Percentiles rank a stretch among this genome's conserved stretches.
Conservation (phyloP, 495 filamentous ascomycete species). For the Saxispiralis lemnorum region DNA sequence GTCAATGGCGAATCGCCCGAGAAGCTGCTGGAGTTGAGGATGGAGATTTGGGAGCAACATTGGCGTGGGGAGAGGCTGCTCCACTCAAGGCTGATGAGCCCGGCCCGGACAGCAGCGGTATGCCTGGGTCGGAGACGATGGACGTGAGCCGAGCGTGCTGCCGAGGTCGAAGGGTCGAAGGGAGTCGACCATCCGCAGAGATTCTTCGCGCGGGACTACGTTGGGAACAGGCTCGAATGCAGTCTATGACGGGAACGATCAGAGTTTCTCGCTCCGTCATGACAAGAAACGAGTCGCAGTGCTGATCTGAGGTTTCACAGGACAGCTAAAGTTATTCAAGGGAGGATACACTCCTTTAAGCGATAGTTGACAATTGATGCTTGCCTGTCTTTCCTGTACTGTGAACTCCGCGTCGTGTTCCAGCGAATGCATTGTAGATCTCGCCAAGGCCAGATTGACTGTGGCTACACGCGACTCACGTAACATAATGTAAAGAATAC, state of each 20-base stretch:
- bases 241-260: conserved; percentile 28
- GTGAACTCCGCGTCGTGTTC: too few relatives aligned
- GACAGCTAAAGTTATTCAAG: too few relatives aligned
- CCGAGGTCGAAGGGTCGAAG: conserved; percentile 25
- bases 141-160: neutral
- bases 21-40: conserved; percentile 30
- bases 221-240: conserved; percentile 45
- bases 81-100: conserved; percentile 39
- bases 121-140: conserved; percentile 7
- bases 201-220: conserved; percentile 48
- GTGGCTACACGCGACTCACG: too few relatives aligned
- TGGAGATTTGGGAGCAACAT: conserved; percentile 37
- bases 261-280: too few relatives aligned
- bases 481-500: too few relatives aligned
- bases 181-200: conserved; percentile 40
- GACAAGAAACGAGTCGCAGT: too few relatives aligned
- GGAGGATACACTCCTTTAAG: too few relatives aligned
- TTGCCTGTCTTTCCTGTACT: too few relatives aligned
- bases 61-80: conserved; percentile 30
- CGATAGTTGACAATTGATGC: too few relatives aligned
- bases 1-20: conserved; percentile 33
- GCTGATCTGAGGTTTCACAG: too few relatives aligned
- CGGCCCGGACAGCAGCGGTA: conserved; percentile 34
- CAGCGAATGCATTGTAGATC: too few relatives aligned
- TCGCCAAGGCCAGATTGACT: too few relatives aligned